These are phyloP conservation scores for Spinacia oleracea DNA, from an alignment of 179 eudicot species.

Conservation along the genomic window DNA sequence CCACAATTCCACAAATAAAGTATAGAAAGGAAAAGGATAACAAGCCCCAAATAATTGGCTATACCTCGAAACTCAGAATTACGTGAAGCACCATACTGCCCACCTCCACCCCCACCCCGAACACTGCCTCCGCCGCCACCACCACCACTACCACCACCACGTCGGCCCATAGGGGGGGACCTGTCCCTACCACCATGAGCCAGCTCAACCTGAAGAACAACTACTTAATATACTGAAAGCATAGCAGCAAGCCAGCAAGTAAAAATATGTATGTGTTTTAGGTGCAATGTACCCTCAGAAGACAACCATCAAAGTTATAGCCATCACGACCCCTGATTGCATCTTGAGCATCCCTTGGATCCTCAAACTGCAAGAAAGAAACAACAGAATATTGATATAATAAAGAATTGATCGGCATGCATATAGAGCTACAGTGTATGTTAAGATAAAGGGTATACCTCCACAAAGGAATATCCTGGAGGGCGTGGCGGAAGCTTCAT, in stretches of 20 bases:
- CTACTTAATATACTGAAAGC: constrained; percentile 4
- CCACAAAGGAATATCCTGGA: constrained; percentile 37
- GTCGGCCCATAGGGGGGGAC: constrained; percentile 40
- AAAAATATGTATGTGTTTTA: not conserved
- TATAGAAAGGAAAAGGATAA: not conserved
- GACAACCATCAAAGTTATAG: constrained; percentile 40
- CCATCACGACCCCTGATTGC: constrained; percentile 41
- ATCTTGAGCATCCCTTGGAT: constrained; percentile 41
- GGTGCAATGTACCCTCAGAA: constrained; percentile 30
- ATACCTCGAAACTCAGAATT: constrained; percentile 35
- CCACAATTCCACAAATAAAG: not conserved
- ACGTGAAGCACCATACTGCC: constrained; percentile 32
- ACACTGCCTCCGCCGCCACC: constrained; percentile 24
- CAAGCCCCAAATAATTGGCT: not conserved
- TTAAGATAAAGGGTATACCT: constrained; percentile 23
- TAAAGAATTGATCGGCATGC: not conserved
- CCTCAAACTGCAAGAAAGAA: constrained; percentile 29
- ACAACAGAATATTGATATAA: not conserved
- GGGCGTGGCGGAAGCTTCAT: constrained; percentile 40
- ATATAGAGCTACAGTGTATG: not conserved
- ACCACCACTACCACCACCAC: constrained; percentile 24
- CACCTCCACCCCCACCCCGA: constrained; percentile 17
- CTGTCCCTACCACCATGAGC: constrained; percentile 44
- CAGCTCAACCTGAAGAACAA: constrained; percentile 31
- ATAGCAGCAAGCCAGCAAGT: not conserved